Conservation (phyloP, 495 filamentous ascomycete species). For the Entonaema liquescens region DNA sequence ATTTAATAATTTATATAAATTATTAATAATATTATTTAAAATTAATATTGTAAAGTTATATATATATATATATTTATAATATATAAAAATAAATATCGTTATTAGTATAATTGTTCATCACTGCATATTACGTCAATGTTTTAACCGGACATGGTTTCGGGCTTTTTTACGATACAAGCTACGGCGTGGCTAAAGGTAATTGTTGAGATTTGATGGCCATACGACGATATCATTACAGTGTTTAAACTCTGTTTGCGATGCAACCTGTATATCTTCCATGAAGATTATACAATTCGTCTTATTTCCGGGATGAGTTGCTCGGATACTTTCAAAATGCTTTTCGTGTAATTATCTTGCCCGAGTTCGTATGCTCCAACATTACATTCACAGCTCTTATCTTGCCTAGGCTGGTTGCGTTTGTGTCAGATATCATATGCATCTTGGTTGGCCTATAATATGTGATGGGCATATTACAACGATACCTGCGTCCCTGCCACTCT, state of each 20-base stretch:
- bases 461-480: neutral
- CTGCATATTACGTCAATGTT: neutral
- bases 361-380: neutral
- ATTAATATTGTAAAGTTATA: too few species aligned
- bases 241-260: neutral
- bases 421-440: conserved; percentile 1
- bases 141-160: neutral
- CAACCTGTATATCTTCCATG: neutral
- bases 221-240: neutral
- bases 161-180: neutral
- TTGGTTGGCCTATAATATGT: neutral
- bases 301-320: neutral
- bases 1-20: too few species aligned
- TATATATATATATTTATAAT: too few species aligned
- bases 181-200: neutral
- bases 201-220: neutral
- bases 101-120: neutral
- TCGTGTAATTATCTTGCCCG: neutral
- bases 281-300: neutral
- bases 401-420: neutral
- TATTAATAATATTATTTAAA: too few species aligned
- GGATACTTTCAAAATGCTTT: neutral
- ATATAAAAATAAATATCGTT: neutral
- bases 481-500: neutral
- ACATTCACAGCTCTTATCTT: neutral